Base-by-base conservation (phyloP, 352 stramenopile genomes). In the Globisporangium heterothallicum region DNA sequence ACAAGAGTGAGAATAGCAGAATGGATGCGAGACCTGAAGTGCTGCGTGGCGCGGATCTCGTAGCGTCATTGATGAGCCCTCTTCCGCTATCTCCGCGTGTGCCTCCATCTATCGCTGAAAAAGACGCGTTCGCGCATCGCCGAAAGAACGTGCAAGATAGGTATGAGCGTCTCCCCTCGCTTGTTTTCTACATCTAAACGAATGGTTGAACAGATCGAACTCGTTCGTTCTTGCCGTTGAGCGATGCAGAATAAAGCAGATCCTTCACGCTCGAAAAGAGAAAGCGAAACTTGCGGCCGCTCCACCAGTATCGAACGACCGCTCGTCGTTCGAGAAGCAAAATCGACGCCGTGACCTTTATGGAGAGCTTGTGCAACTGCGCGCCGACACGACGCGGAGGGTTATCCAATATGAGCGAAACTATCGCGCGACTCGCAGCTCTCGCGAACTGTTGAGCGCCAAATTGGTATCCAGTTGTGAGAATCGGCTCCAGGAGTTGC, bases 281-380 rank as follows among this genome's bases (percentile, higher is more conserved):
- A 29, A 42, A 25, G 21, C 45, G 25, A 59, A 66, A 34, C 18
- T 29, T 59, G 6, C 25, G 48, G 41, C 50, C 18, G n/a, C 10
- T 25, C 25, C 27, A 34, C 44, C 8, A 56, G 30, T 22, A 10
- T 34, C 34, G 19, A 27, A 14, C 12, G 6, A 25, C 2, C 32
- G 30, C 10, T 30, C 47, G 42, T 19, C 27, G 2, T 34, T 45
- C 18, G 71, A 57, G 32, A 53, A 27, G 6, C 49, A 54, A 6
- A 53, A 32, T 0, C 58, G 50, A 3, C 60, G 76, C 5, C 63
- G 68, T 0, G 65, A 83, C 35, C 54, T 88, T 32, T 85, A 78
- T 42, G 61, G 74, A 1, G 38, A 66, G 26, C 53, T 88, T 9
- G 44, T 74, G 22, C 25, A 49, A n/a, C 54, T 80, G 24, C 73